A percentile compares a stretch with the other conserved stretches of the same genome.
Evolutionary conservation across 2,329 filamentous ascomycete species (phyloP).

Genomic region (Phialocephala sp.): DNA sequence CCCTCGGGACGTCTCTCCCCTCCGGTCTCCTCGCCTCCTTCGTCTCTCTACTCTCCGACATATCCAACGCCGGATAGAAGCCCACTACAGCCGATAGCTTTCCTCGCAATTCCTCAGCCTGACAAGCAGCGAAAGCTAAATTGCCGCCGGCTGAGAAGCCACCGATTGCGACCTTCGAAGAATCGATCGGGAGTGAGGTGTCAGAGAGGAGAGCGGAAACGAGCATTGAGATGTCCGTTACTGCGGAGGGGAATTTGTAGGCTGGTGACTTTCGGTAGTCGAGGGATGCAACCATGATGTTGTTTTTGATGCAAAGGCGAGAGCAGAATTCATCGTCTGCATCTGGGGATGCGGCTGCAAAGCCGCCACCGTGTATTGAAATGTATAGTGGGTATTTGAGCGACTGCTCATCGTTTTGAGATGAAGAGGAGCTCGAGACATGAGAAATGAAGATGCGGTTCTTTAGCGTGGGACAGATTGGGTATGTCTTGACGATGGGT

Average conservation of each 20-base stretch:
- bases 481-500: conserved; percentile 18
- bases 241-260: conserved; percentile 50
- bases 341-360: conserved; percentile 50
- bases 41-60: conserved; percentile 39
- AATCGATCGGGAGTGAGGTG: conserved; percentile 51
- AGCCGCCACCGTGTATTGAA: conserved; percentile 58
- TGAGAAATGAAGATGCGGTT: conserved; percentile 49
- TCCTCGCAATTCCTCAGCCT: conserved; percentile 43
- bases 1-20: conserved; percentile 18
- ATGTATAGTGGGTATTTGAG: conserved; percentile 44
- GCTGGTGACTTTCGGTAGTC: conserved; percentile 56
- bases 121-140: conserved; percentile 49
- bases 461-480: conserved; percentile 31
- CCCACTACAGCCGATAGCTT: conserved; percentile 46
- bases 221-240: conserved; percentile 53
- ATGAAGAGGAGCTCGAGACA: conserved; percentile 2
- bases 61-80: conserved; percentile 52
- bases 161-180: conserved; percentile 47
- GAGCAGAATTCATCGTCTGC: conserved; percentile 54
- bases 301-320: conserved; percentile 47
- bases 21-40: conserved; percentile 40
- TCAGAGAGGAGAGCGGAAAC: conserved; percentile 50
- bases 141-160: conserved; percentile 59
- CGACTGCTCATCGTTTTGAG: too few relatives aligned
- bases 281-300: conserved; percentile 52